A percentile compares a stretch with the other conserved stretches of the same genome.
Evolutionary conservation across 2,329 filamentous ascomycete genomes (phyloP).

Genomic region (Microsporum ferrugineum): DNA sequence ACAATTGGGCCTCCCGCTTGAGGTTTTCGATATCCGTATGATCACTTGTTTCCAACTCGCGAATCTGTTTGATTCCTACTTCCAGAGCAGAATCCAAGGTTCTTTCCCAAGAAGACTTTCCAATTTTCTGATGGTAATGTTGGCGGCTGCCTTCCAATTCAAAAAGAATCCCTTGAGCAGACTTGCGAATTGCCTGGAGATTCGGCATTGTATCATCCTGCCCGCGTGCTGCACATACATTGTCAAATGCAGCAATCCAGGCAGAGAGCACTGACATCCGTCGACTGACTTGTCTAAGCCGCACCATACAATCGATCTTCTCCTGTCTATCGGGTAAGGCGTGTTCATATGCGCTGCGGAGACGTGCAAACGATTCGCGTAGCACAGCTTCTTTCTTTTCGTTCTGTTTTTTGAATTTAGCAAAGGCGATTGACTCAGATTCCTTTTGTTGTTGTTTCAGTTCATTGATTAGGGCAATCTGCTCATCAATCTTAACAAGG

Average conservation of each 20-base stretch:
- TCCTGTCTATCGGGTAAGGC: conserved; percentile 66
- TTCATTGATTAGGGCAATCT: conserved; percentile 93
- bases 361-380: conserved; percentile 66
- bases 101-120: conserved; percentile 76
- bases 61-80: conserved; percentile 69
- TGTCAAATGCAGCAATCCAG: conserved; percentile 88
- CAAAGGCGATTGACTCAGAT: conserved; percentile 65
- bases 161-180: conserved; percentile 73
- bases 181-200: conserved; percentile 67
- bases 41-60: conserved; percentile 55
- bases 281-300: conserved; percentile 68
- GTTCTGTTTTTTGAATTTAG: conserved; percentile 80
- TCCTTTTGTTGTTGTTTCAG: conserved; percentile 88
- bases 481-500: conserved; percentile 97
- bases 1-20: conserved; percentile 68
- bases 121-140: conserved; percentile 74
- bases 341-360: conserved; percentile 75
- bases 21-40: conserved; percentile 59
- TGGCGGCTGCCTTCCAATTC: conserved; percentile 85
- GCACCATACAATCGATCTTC: conserved; percentile 67
- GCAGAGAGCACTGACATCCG: conserved; percentile 75
- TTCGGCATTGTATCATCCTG: conserved; percentile 56
- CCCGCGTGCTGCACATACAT: conserved; percentile 60
- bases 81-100: conserved; percentile 77
- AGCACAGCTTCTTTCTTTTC: conserved; percentile 69